These are phyloP conservation scores for Monascus ruber DNA, from an alignment of 2,329 filamentous ascomycete genomes.

Conservation along the genomic window DNA sequence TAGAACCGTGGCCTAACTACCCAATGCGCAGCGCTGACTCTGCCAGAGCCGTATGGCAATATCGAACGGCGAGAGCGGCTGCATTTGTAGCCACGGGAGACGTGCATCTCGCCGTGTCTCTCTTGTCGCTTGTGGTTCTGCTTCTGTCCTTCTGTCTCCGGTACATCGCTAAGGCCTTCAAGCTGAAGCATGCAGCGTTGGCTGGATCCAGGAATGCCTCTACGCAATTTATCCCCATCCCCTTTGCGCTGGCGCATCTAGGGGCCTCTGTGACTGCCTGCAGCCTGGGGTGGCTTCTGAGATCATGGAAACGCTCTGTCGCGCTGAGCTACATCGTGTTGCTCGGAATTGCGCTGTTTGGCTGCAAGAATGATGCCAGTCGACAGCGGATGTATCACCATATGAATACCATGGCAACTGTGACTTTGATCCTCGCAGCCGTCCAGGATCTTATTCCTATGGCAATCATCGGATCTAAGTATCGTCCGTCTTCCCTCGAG, in stretches of 20 bases:
- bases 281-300: constrained; percentile 7
- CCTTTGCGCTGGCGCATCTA: constrained; percentile 8
- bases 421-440: constrained; percentile 10
- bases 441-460: constrained; percentile 13
- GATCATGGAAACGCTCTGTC: constrained; percentile 11
- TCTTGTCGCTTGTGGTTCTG: constrained; percentile 10
- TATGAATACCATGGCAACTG: constrained; percentile 12
- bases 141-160: constrained; percentile 5
- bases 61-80: constrained; percentile 11
- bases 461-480: constrained; percentile 12
- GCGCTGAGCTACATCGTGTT: constrained; percentile 14
- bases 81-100: constrained; percentile 14
- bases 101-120: constrained; percentile 11
- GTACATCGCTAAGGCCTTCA: constrained; percentile 3
- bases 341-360: constrained; percentile 10
- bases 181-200: neutral
- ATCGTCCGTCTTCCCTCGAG: constrained; percentile 8
- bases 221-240: constrained; percentile 3
- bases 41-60: constrained; percentile 11
- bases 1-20: neutral
- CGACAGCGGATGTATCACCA: constrained; percentile 11
- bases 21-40: neutral
- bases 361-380: constrained; percentile 4
- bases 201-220: constrained; percentile 1
- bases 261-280: constrained; percentile 7